Evolutionary conservation across 306 rosid species (phyloP).

Genomic region (Prunus kanzakura): DNA sequence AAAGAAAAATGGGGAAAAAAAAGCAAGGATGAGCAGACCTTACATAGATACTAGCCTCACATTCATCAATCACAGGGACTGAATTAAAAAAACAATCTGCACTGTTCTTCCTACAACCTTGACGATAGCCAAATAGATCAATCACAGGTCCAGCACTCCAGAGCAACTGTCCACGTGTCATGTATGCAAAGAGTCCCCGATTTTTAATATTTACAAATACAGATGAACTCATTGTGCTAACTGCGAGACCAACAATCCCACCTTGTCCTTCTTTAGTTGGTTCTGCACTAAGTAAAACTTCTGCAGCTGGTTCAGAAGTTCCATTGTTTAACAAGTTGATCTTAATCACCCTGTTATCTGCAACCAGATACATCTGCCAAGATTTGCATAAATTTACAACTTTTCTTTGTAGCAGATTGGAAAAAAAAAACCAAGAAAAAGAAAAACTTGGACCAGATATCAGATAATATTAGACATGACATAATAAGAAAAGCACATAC

Average conservation of each 20-base stretch:
- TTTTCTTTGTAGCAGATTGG: not conserved
- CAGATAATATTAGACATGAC: not conserved
- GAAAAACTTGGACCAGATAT: not conserved
- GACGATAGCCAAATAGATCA: conserved; percentile 54
- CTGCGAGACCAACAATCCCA: conserved; percentile 64
- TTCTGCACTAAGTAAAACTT: conserved; percentile 47
- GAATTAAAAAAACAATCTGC: conserved; percentile 61
- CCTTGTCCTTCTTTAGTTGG: conserved; percentile 38
- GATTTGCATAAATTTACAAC: conserved; percentile 1
- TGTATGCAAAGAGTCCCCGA: conserved; percentile 66
- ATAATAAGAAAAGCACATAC: conserved; percentile 15
- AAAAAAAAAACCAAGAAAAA: too few relatives aligned
- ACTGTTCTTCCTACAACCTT: conserved; percentile 61
- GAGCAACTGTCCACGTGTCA: conserved; percentile 34
- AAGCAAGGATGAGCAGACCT: conserved; percentile 31
- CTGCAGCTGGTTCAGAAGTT: conserved; percentile 35
- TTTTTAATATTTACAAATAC: conserved; percentile 50
- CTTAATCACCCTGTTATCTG: conserved; percentile 60
- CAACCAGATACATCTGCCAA: conserved; percentile 69
- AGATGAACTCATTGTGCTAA: conserved; percentile 52
- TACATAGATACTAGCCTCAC: conserved; percentile 80
- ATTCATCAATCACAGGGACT: conserved; percentile 66
- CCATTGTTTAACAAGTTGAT: conserved; percentile 41
- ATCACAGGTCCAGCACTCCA: conserved; percentile 83
- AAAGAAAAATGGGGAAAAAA: not conserved